Evolutionary conservation across 2,329 filamentous ascomycete genomes (phyloP), one percentile per base, ranked within the genome.

Genomic region (Zarea fungicola): DNA sequence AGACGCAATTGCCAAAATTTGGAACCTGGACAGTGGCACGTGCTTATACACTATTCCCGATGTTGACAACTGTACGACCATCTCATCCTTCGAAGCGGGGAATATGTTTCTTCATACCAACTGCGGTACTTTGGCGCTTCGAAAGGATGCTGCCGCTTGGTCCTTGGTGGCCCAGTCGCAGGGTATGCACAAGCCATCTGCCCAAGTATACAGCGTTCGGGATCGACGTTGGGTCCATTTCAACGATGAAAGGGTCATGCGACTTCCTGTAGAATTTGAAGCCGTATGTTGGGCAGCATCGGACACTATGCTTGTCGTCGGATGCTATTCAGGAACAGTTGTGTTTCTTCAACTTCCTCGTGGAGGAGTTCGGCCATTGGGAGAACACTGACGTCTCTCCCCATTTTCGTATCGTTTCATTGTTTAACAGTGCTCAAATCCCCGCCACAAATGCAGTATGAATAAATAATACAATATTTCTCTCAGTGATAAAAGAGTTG

Each of bases 1-100:
- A n/a, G 53, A 55, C 34, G 5, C 25, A 28, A 55, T 41, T 2
- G 32, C 52, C 22, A 49, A 52, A 40, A 28, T 55, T 18, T 55
- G 53, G 53, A 42, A 54, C 22, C 21, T 23, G 26, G 29, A 19
- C 25, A 49, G 5, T 7, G 26, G 36, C 25, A 32, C 29, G 11
- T n/a, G 19, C 22, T 18, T 21, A 18, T 26, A 31, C 28, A 29
- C 28, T 14, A 29, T 29, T 8, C 14, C 8, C 28, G 8, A 29
- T 8, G 28, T 29, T 14, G 28, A 29, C 14, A 8, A 8, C 28
- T 8, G 8, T 8, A 29, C 28, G 14, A 29, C 28, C 7, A 29
- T 29, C 14, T 29, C 14, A 8, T 29, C 28, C 7, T 14, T 8
- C 7, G 28, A 14, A 14, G 8, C 8, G 8, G 8, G 28, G 28